Base-by-base conservation (phyloP, 2,329 filamentous ascomycete genomes). In the Calonectria fujianensis region DNA sequence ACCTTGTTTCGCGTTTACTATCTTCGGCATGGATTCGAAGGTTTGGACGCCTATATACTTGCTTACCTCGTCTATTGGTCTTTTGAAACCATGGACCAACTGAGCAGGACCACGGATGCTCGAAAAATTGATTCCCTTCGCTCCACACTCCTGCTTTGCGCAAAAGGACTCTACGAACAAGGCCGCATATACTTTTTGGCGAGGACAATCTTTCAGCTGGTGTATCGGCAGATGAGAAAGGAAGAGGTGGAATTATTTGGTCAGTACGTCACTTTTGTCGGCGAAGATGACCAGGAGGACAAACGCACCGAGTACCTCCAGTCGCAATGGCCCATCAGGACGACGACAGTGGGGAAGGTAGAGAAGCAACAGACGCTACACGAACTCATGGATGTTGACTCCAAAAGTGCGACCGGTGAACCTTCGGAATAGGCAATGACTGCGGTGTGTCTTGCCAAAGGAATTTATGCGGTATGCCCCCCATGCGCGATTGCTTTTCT, bases 171-270 rank as follows among this genome's bases (percentile, higher is more conserved):
- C 13, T 41, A 63, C 27, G 57, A 63, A 11, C 57, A 63, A 39
- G 57, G 57, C 13, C 57, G 57, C 57, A 63, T 63, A 8, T 41
- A 63, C 16, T 63, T 63, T n/a, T 6, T 63, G 24, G 57, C 57
- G n/a, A 63, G 57, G 16, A 63, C 57, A 16, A 29, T 63, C 14
- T 63, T 63, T 20, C 57, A 63, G 6, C 24, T 63, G 2, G n/a
- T 63, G 6, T 63, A 63, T 29, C 57, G 57, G 4, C 2, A 7
- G 8, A 63, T 63, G 57, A 27, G 57, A 37, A 8, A 16, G 3
- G 57, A 63, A 11, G 57, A 63, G 3, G 20, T 13, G 24, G 7
- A 41, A 2, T 24, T 63, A 4, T 63, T 63, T 8, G 57, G 57
- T 2, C 57, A 39, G 16, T 63, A 41, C 11, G 57, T 63, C 24